Evolutionary conservation across 208 protist species (phyloP).

Genomic region (Naegleria lovaniensis): DNA sequence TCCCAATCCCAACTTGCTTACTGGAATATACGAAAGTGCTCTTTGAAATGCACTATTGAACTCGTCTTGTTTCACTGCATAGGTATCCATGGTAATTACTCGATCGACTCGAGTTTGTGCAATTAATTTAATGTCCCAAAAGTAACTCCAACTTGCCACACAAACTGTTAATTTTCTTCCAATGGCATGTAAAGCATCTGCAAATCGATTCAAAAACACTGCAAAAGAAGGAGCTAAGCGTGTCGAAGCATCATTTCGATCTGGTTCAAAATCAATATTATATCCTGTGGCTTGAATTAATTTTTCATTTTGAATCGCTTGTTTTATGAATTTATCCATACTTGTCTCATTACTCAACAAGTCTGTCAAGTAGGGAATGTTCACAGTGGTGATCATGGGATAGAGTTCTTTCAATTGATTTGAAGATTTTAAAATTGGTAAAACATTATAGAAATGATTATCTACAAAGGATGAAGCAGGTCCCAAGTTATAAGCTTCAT

Average conservation of each 20-base stretch:
- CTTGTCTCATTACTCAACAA: neutral
- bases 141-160: neutral
- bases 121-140: neutral
- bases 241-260: neutral
- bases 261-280: constrained; percentile 14
- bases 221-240: neutral
- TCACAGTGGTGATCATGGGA: neutral
- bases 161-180: neutral
- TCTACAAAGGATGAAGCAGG: neutral
- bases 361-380: neutral
- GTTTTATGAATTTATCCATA: neutral
- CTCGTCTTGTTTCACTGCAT: neutral
- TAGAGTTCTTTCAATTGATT: neutral
- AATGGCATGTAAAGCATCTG: neutral
- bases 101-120: neutral
- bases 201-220: neutral
- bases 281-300: neutral
- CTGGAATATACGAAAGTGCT: neutral
- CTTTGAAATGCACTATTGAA: neutral
- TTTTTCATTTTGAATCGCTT: neutral
- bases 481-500: constrained; percentile 3
- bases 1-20: neutral
- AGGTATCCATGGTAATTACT: neutral
- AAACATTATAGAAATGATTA: neutral
- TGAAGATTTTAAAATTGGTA: neutral